Percentiles rank a stretch among this genome's conserved stretches.
Evolutionary conservation across 2,329 filamentous ascomycete genomes (phyloP).

Genomic region (Sporothrix euskadiensis): DNA sequence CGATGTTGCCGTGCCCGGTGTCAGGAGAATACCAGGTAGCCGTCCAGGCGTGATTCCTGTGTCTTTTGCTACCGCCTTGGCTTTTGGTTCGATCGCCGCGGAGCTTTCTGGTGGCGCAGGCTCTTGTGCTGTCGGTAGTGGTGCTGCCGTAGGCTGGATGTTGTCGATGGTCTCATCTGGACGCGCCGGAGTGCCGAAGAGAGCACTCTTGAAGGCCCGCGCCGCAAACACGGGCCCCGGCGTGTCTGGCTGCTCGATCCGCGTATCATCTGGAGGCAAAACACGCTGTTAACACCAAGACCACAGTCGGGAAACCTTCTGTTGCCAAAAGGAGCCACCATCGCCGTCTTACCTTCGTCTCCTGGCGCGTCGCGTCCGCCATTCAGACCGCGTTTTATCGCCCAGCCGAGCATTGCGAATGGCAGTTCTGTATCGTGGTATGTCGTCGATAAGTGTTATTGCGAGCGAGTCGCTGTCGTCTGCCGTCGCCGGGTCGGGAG

Average conservation of each 20-base stretch:
- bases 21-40: constrained; percentile 62
- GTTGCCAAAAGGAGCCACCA: background rate
- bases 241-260: constrained; percentile 62
- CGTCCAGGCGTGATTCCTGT: constrained; percentile 23
- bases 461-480: background rate
- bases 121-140: constrained; percentile 42
- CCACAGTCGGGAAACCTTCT: background rate
- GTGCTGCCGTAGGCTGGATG: constrained; percentile 24
- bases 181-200: constrained; percentile 61
- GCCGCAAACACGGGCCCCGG: constrained; percentile 67
- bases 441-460: background rate
- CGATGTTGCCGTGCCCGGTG: constrained; percentile 61
- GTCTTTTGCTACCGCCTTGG: constrained; percentile 32
- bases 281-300: constrained; percentile 2
- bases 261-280: constrained; percentile 44
- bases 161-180: constrained; percentile 31
- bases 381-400: constrained; percentile 52
- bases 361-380: constrained; percentile 32
- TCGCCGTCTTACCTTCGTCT: constrained; percentile 28
- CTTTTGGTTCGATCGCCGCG: constrained; percentile 25
- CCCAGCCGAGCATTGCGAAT: constrained; percentile 59
- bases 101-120: background rate
- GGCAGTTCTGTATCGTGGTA: background rate
- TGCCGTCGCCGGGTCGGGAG: background rate
- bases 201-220: constrained; percentile 62